Evolutionary conservation across 179 eudicot species (phyloP), one percentile per base, ranked within the genome.

Genomic region (Nepenthes alata): DNA sequence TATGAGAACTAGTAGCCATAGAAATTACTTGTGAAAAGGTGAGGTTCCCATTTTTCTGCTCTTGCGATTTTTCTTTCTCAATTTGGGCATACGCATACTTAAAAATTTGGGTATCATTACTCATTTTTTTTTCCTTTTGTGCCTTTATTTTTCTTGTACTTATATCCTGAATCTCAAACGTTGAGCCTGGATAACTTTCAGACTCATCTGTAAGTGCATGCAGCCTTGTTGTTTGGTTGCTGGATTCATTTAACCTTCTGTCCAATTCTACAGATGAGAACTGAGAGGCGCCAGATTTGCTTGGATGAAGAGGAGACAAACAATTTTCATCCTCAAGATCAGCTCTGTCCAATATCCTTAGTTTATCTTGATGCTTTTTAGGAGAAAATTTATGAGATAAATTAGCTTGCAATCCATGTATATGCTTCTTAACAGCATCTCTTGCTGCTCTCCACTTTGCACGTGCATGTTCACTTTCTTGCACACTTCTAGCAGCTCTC

Each of bases 401-500:
- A 75, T 64, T 84, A 65, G 78, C 76, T 36, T 71, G 81, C 49
- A 86, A 66, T 69, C 38, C 78, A 35, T 67, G 52, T 35, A 82
- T 85, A 64, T 80, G 95, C 68, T 75, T 80, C 66, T 70, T 81
- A 35, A 84, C 89, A 66, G 88, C 95, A 49, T 84, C 79, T 75
- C 77, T 85, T 52, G 93, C 93, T 57, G 75, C 50, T 75, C 73
- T 83, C 96, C 96, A 89, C 67, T 76, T 80, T 52, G 75, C 78
- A 56, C 80, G 85, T 48, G 81, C 95, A 35, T 62, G 66, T 56
- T 72, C 82, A n/a, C 62, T 70, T 72, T 81, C 73, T 67, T 78
- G 71, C 75, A 76, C 85, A 62, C 82, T 85, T 77, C 63, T 81
- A 35, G 76, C 88, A 50, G 96, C 98, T 69, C 78, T 79, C 72